Evolutionary conservation across 139 green algal species (phyloP).

Genomic region (Tetraselmis chui): DNA sequence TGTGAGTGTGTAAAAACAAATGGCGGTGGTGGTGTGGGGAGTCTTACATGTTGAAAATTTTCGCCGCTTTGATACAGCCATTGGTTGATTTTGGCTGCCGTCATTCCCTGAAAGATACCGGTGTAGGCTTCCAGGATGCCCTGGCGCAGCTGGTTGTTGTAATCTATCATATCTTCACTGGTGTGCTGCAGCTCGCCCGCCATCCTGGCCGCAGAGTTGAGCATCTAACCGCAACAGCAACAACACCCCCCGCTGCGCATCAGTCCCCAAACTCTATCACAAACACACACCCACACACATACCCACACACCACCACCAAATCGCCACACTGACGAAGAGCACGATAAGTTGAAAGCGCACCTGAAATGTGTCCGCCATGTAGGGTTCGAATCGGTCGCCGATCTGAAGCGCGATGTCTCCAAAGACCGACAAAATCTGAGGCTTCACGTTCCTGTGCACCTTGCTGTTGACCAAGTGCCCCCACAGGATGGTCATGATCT

Average conservation of each 20-base stretch:
- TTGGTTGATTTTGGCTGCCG: conserved; percentile 25
- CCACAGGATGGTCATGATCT: not conserved
- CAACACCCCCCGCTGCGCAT: not conserved
- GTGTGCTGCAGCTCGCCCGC: conserved; percentile 17
- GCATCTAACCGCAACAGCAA: not conserved
- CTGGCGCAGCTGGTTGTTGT: conserved; percentile 84
- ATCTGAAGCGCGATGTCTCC: conserved; percentile 90
- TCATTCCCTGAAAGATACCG: conserved; percentile 70
- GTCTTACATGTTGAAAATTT: not conserved
- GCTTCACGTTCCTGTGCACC: conserved; percentile 92
- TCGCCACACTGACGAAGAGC: not conserved
- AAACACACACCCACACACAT: too few species aligned
- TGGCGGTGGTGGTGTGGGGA: too few species aligned
- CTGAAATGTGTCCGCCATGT: conserved; percentile 47
- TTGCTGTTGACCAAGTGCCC: conserved; percentile 44
- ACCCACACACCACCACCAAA: not conserved
- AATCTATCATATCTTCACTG: conserved; percentile 82
- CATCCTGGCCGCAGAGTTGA: not conserved
- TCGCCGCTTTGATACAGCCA: not conserved
- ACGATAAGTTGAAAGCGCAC: not conserved
- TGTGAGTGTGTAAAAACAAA: not conserved
- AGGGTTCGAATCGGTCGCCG: conserved; percentile 79
- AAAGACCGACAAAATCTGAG: conserved; percentile 83
- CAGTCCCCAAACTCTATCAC: not conserved
- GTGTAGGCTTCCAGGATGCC: conserved; percentile 92